phyloP scores from a whole-genome alignment of 1,284 basidiomycete genomes.

The Naganishia sp. region DNA sequence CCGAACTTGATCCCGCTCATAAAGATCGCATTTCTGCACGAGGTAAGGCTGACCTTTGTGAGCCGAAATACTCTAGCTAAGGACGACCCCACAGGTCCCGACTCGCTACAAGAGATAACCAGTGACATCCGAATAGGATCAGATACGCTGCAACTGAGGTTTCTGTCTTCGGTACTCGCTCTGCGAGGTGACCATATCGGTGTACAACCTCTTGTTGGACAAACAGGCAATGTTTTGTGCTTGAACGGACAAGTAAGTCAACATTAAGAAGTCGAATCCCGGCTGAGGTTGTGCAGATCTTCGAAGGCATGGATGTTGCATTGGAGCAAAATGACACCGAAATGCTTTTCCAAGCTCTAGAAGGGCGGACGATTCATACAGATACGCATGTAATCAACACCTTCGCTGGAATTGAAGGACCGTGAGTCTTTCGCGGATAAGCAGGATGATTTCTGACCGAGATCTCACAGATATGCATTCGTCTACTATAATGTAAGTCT shows the following conservation, averaged over 20 bases:
- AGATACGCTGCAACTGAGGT: conserved; percentile 48
- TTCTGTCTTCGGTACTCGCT: conserved; percentile 76
- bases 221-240: conserved; percentile 64
- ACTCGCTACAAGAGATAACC: conserved; percentile 10
- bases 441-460: not conserved
- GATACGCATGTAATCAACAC: conserved; percentile 54
- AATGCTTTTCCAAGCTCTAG: conserved; percentile 63
- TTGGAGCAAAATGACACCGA: conserved; percentile 77
- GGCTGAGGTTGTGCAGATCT: conserved; percentile 60
- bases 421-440: conserved; percentile 62
- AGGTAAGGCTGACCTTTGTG: not conserved
- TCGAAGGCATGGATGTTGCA: conserved; percentile 69
- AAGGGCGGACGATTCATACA: conserved; percentile 52
- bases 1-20: not conserved
- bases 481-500: conserved; percentile 69
- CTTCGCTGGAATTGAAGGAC: conserved; percentile 74
- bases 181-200: conserved; percentile 67
- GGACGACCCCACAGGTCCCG: conserved; percentile 20
- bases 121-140: not conserved
- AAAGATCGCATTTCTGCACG: not conserved
- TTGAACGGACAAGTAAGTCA: conserved; percentile 84
- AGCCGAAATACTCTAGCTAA: conserved; percentile 1
- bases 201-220: conserved; percentile 69
- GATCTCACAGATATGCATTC: conserved; percentile 70
- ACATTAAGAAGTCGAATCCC: conserved; percentile 8